Conservation (phyloP, 176 grass and related monocot species). For the Rhipidocladum racemiflorum region DNA sequence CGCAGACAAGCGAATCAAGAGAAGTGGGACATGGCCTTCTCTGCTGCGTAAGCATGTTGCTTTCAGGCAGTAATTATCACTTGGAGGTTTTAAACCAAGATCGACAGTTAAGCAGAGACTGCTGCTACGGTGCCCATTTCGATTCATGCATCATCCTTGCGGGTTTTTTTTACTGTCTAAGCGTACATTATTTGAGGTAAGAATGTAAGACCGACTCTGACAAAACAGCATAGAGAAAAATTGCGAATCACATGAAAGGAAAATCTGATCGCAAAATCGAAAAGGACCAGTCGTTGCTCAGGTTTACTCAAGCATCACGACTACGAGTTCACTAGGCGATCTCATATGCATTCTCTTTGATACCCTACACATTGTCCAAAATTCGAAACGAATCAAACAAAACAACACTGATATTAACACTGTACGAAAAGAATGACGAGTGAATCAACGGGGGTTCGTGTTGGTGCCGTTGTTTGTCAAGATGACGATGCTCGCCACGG, state of each 20-base stretch:
- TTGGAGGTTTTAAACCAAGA: not conserved
- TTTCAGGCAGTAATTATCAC: not conserved
- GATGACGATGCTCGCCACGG: constrained; percentile 39
- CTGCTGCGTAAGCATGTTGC: not conserved
- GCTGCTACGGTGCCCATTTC: not conserved
- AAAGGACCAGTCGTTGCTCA: not conserved
- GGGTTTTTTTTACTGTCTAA: not conserved
- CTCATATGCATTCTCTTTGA: not conserved
- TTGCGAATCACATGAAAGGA: not conserved
- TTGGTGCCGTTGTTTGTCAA: constrained; percentile 46
- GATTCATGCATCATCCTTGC: not conserved
- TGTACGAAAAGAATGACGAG: not conserved
- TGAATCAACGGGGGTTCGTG: constrained; percentile 10
- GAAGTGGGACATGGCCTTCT: not conserved
- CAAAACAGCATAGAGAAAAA: not conserved
- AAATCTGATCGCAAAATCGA: not conserved
- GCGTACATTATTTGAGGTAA: not conserved
- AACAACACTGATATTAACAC: not conserved
- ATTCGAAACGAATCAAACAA: not conserved
- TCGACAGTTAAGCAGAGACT: not conserved
- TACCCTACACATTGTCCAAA: not conserved
- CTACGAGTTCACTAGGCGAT: not conserved
- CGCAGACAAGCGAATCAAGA: not conserved
- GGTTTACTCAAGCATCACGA: not conserved
- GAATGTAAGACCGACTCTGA: not conserved